Conservation (phyloP, 2,329 filamentous ascomycete species). For the Colletotrichum orchidophilum region DNA sequence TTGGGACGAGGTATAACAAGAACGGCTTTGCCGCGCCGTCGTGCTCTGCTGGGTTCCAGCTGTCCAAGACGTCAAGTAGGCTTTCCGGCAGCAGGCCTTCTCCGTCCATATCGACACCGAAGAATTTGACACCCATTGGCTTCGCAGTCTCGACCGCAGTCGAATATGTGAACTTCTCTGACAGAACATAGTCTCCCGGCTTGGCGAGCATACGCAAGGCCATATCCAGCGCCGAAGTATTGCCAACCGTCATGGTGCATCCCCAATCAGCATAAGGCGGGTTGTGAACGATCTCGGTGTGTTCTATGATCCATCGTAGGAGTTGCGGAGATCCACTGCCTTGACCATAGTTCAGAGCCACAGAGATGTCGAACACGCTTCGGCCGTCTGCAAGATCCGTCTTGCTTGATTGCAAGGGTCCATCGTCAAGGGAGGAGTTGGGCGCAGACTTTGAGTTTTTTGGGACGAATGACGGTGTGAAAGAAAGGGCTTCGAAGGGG, state of each 20-base stretch:
- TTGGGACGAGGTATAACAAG: neutral
- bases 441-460: neutral
- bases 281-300: constrained; percentile 78
- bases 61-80: neutral
- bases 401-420: neutral
- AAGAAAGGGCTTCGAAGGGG: neutral
- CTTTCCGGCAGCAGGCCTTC: neutral
- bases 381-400: neutral
- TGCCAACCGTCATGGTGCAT: constrained; percentile 63
- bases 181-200: neutral
- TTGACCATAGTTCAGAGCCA: constrained; percentile 80
- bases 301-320: constrained; percentile 77
- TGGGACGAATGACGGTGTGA: neutral
- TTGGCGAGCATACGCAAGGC: neutral
- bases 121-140: neutral
- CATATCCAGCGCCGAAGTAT: neutral
- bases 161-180: neutral
- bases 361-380: constrained; percentile 39
- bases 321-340: constrained; percentile 76
- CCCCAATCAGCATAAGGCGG: constrained; percentile 80
- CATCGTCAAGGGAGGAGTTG: neutral
- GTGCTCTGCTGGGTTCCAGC: neutral
- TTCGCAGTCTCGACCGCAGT: neutral
- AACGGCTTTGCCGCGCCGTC: neutral
- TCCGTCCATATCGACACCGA: neutral